A percentile compares a stretch with the other conserved stretches of the same genome.
Evolutionary conservation across 2,329 filamentous ascomycete species (phyloP).

Genomic region (Penicillium oxalicum): DNA sequence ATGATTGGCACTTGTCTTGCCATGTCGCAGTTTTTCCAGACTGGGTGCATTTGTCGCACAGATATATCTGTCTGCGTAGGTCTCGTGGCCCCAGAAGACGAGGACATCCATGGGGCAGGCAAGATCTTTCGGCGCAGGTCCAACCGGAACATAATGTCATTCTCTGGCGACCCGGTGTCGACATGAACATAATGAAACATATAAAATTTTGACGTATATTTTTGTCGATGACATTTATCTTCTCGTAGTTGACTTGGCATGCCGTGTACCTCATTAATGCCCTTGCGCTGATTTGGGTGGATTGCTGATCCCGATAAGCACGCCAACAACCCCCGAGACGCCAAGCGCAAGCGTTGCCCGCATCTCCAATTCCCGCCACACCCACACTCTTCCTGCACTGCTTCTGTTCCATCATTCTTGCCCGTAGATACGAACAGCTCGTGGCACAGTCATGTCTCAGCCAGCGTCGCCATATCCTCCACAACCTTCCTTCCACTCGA

Average conservation of each 20-base stretch:
- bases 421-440: too few species aligned
- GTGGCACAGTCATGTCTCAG: slow-evolving; percentile 20
- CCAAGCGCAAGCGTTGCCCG: slow-evolving; percentile 15
- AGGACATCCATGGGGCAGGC: too few species aligned
- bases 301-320: background rate
- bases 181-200: background rate
- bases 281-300: too few species aligned
- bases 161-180: background rate
- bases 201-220: background rate
- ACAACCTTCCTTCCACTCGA: slow-evolving; percentile 21
- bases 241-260: background rate
- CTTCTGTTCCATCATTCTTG: background rate
- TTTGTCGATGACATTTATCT: background rate
- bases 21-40: too few species aligned
- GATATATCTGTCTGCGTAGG: too few species aligned
- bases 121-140: too few species aligned
- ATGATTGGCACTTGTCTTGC: too few species aligned
- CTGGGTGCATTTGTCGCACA: too few species aligned
- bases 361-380: slow-evolving; percentile 11
- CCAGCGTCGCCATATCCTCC: slow-evolving; percentile 20
- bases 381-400: slow-evolving; percentile 2
- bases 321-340: background rate
- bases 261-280: too few species aligned
- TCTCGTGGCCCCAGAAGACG: too few species aligned
- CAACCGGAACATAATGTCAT: too few species aligned